Evolutionary conservation across 2,329 filamentous ascomycete species (phyloP).

Genomic region (Annulohypoxylon truncatum): DNA sequence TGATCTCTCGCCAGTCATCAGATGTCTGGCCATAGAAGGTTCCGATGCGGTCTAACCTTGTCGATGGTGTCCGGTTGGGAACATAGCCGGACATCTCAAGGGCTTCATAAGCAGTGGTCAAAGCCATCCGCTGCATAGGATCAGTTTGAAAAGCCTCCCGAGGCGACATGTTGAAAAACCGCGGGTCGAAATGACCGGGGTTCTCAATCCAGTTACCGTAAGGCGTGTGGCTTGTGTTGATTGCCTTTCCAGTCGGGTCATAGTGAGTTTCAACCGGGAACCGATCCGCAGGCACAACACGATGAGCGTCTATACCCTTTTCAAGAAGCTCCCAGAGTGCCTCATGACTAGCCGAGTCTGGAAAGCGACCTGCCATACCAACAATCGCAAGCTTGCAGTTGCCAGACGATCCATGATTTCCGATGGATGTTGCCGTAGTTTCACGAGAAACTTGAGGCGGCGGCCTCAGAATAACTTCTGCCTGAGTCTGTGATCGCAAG

Average conservation of each 20-base stretch:
- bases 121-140: constrained; percentile 80
- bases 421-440: constrained; percentile 53
- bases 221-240: constrained; percentile 81
- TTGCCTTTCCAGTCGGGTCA: constrained; percentile 76
- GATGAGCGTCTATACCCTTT: constrained; percentile 80
- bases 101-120: constrained; percentile 83
- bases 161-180: constrained; percentile 89
- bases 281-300: constrained; percentile 74
- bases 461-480: constrained; percentile 57
- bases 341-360: constrained; percentile 76
- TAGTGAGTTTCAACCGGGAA: constrained; percentile 78
- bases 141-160: constrained; percentile 84
- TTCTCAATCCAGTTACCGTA: constrained; percentile 81
- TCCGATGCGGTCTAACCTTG: constrained; percentile 70
- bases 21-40: constrained; percentile 82
- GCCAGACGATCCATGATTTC: constrained; percentile 60
- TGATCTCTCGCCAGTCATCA: constrained; percentile 82
- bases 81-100: constrained; percentile 85
- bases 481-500: constrained; percentile 56
- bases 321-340: constrained; percentile 80
- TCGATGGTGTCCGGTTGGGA: constrained; percentile 78
- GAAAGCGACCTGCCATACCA: constrained; percentile 83
- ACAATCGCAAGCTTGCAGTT: constrained; percentile 84
- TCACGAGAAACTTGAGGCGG: constrained; percentile 52
- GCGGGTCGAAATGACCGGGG: constrained; percentile 81